Conservation (phyloP, 495 filamentous ascomycete genomes). For the Geoglossum glabrum region DNA sequence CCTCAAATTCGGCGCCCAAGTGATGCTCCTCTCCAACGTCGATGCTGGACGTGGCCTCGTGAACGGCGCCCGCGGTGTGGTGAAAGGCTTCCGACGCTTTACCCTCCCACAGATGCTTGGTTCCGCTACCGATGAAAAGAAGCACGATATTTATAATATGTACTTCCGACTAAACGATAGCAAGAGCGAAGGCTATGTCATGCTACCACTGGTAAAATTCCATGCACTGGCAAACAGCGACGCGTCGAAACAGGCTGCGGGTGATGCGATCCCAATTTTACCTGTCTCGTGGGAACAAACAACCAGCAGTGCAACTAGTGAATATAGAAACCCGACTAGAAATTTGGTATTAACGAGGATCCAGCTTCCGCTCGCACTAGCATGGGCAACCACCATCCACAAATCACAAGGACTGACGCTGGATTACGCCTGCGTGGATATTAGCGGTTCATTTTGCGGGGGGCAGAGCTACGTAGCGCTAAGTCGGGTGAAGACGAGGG, state of each 20-base stretch:
- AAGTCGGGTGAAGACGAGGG: constrained; percentile 18
- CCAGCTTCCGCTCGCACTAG: constrained; percentile 25
- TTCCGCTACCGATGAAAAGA: background rate
- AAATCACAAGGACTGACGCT: constrained; percentile 28
- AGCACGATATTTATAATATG: constrained; percentile 5
- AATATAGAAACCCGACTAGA: background rate
- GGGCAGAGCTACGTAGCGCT: constrained; percentile 27
- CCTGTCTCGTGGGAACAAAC: background rate
- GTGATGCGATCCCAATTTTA: constrained; percentile 2
- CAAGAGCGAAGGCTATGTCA: background rate
- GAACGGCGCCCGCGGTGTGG: constrained; percentile 29
- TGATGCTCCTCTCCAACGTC: constrained; percentile 28
- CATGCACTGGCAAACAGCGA: constrained; percentile 7
- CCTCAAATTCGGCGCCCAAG: constrained; percentile 24
- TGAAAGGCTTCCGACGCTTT: constrained; percentile 18
- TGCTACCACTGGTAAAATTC: background rate
- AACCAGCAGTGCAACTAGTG: too few species aligned
- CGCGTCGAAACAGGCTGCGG: constrained; percentile 6
- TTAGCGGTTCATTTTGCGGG: constrained; percentile 17
- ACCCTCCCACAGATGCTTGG: too few species aligned
- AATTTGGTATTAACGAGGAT: constrained; percentile 14
- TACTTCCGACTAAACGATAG: background rate
- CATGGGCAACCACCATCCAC: constrained; percentile 27
- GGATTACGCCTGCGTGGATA: constrained; percentile 21
- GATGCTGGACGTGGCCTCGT: constrained; percentile 19